Percentiles rank a stretch among this genome's conserved stretches.
phyloP scores from a whole-genome alignment of 257 asterid species.

The Nemophila menziesii region DNA sequence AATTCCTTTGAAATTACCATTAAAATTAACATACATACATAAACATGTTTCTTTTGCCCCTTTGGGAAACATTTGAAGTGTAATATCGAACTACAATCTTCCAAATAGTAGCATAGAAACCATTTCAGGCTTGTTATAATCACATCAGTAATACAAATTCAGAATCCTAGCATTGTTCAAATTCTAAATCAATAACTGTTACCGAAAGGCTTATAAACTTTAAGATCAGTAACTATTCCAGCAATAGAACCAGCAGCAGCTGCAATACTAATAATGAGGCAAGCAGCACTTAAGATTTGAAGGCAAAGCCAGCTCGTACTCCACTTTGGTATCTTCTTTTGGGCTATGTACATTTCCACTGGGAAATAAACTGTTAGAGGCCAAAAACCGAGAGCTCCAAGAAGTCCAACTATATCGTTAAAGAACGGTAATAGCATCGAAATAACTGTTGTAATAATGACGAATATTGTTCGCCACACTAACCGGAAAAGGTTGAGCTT shows the following conservation, averaged over 20 bases:
- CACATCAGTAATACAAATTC: not conserved
- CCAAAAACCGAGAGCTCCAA: slow-evolving; percentile 24
- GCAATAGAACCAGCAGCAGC: slow-evolving; percentile 26
- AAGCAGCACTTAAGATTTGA: slow-evolving; percentile 14
- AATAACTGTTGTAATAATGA: slow-evolving; percentile 13
- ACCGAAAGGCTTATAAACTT: slow-evolving; percentile 14
- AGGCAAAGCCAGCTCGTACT: slow-evolving; percentile 17
- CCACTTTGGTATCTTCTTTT: slow-evolving; percentile 18
- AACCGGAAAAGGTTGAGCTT: slow-evolving; percentile 20
- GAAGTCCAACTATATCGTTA: slow-evolving; percentile 20
- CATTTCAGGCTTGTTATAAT: not conserved
- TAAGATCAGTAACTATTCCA: slow-evolving; percentile 15
- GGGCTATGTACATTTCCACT: slow-evolving; percentile 23
- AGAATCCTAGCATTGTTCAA: not conserved
- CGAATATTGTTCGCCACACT: slow-evolving; percentile 19
- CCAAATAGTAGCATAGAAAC: not conserved
- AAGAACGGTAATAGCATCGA: slow-evolving; percentile 27
- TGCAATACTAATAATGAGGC: slow-evolving; percentile 18
- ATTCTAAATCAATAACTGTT: not conserved
- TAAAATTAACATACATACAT: not conserved
- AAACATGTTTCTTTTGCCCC: not conserved
- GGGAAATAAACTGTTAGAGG: slow-evolving; percentile 25
- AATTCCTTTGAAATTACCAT: not conserved
- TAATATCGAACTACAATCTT: not conserved
- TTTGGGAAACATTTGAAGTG: not conserved